Evolutionary conservation across 306 rosid species (phyloP).

Genomic region (Vicia faba): DNA sequence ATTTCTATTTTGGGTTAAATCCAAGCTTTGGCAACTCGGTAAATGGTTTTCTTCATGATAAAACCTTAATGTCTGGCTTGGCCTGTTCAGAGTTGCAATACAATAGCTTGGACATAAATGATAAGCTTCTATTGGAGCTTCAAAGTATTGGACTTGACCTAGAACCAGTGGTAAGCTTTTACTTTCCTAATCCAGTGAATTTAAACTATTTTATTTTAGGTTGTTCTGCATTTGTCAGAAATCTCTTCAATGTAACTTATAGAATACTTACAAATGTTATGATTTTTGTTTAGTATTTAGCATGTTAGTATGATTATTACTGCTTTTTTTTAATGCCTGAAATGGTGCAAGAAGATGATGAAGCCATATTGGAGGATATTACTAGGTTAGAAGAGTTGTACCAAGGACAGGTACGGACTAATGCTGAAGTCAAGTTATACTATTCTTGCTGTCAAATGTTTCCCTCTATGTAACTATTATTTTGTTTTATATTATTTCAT

Average conservation of each 20-base stretch:
- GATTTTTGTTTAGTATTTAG: too few relatives aligned
- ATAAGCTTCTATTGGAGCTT: constrained; percentile 88
- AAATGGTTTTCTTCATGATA: constrained; percentile 67
- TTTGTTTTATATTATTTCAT: constrained; percentile 30
- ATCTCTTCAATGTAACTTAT: constrained; percentile 14
- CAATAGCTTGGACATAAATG: constrained; percentile 67
- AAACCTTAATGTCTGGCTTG: constrained; percentile 49
- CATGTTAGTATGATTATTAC: too few relatives aligned
- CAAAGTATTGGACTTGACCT: constrained; percentile 84
- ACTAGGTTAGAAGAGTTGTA: constrained; percentile 65
- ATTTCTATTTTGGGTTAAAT: constrained; percentile 48
- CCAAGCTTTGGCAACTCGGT: constrained; percentile 50
- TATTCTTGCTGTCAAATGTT: constrained; percentile 6
- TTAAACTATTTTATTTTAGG: constrained; percentile 20
- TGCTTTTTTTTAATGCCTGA: constrained; percentile 76
- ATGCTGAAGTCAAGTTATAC: constrained; percentile 28
- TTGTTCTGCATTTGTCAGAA: constrained; percentile 18
- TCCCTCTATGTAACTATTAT: constrained; percentile 4
- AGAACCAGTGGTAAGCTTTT: constrained; percentile 66
- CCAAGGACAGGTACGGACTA: constrained; percentile 66
- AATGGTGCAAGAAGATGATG: constrained; percentile 67
- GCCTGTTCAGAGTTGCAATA: constrained; percentile 73
- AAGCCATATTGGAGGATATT: constrained; percentile 71
- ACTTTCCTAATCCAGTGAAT: constrained; percentile 28
- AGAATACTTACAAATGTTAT: constrained; percentile 20